Evolutionary conservation across 2,329 filamentous ascomycete genomes (phyloP).

Genomic region (Penicillium sp.): DNA sequence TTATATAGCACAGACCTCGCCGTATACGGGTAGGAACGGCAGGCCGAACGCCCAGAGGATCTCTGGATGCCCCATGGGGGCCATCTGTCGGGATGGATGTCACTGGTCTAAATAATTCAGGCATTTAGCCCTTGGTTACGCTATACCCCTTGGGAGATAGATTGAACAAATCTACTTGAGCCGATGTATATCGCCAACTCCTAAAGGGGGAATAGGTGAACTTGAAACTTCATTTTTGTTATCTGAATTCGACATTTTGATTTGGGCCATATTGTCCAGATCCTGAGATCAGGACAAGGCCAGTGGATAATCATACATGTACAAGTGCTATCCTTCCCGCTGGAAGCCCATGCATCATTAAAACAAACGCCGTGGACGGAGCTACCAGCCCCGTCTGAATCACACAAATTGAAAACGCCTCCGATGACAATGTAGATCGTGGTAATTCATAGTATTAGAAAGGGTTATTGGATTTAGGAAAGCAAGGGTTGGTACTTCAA

Average conservation of each 20-base stretch:
- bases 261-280: neutral
- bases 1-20: too few species aligned
- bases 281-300: neutral
- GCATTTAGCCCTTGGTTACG: too few species aligned
- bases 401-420: slow-evolving; percentile 12
- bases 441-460: slow-evolving; percentile 4
- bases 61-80: too few species aligned
- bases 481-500: slow-evolving; percentile 50
- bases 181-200: neutral
- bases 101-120: too few species aligned
- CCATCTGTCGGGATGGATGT: too few species aligned
- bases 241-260: neutral
- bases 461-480: slow-evolving; percentile 18
- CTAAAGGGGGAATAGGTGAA: neutral
- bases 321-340: slow-evolving; percentile 1
- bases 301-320: slow-evolving; percentile 10
- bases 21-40: too few species aligned
- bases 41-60: too few species aligned
- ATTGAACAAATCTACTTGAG: too few species aligned
- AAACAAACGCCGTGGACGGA: slow-evolving; percentile 11
- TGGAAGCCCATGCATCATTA: slow-evolving; percentile 1
- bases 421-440: slow-evolving; percentile 11
- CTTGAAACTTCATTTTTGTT: neutral
- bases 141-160: too few species aligned
- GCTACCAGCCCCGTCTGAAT: slow-evolving; percentile 4